A percentile compares a stretch with the other conserved stretches of the same genome.
phyloP scores from a whole-genome alignment of 23 red algal genomes.

The Gracilaria domingensis region DNA sequence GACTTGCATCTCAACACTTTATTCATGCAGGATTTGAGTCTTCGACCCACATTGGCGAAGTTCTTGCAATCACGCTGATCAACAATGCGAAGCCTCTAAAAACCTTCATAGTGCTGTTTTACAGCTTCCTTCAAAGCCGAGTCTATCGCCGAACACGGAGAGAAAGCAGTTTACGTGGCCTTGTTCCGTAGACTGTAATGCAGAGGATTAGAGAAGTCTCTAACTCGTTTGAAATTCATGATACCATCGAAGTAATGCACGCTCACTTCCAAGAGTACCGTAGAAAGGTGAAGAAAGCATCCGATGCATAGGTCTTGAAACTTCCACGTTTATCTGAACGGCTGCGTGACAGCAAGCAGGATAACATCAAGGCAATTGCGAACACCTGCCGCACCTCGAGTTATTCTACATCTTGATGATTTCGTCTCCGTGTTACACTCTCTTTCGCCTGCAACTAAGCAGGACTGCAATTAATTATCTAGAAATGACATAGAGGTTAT shows the following conservation, averaged over 20 bases:
- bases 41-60: no score
- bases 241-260: not conserved
- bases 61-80: no score
- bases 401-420: not conserved
- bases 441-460: constrained; percentile 12
- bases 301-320: not conserved
- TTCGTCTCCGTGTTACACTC: constrained; percentile 9
- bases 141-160: not conserved
- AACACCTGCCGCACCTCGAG: not conserved
- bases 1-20: no score
- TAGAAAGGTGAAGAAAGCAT: not conserved
- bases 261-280: not conserved
- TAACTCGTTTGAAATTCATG: not conserved
- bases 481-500: constrained; percentile 20
- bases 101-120: no score
- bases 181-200: not conserved
- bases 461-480: not conserved
- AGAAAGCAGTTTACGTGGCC: not conserved
- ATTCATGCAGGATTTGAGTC: no score
- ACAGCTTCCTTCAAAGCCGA: no score
- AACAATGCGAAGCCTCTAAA: no score
- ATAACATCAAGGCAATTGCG: not conserved
- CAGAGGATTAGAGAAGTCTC: not conserved
- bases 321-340: no score
- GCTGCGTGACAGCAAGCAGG: not conserved